These are phyloP conservation scores for Fraxinus ornus DNA, from an alignment of 305 asterid species.

Conservation along the genomic window DNA sequence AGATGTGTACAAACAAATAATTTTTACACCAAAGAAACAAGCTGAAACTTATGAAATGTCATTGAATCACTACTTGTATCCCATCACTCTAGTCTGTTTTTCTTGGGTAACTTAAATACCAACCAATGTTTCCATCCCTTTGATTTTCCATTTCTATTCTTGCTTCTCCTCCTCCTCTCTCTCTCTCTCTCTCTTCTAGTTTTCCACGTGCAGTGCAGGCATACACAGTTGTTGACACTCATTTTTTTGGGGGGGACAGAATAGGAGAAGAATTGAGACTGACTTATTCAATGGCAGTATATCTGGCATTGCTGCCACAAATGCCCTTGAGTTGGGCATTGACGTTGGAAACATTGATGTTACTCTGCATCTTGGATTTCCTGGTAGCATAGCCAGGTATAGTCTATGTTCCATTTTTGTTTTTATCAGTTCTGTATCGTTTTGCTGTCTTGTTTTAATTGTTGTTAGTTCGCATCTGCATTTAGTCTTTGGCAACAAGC, in stretches of 20 bases:
- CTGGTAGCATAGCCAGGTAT: conserved; percentile 96
- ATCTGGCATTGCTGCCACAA: conserved; percentile 92
- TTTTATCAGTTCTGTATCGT: conserved; percentile 16
- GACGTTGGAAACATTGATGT: conserved; percentile 97
- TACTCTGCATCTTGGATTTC: conserved; percentile 96
- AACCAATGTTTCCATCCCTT: neutral
- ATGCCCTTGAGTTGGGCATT: conserved; percentile 96
- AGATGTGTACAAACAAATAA: neutral
- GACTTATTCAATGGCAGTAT: conserved; percentile 71
- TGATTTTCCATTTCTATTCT: neutral
- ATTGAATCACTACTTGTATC: neutral
- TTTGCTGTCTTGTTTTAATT: conserved; percentile 19
- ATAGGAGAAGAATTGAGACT: conserved; percentile 84
- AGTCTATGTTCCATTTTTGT: conserved; percentile 16
- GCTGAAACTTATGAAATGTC: neutral
- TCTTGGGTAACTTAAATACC: neutral
- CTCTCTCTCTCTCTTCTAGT: neutral
- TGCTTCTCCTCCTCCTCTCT: neutral
- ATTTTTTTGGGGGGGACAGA: conserved; percentile 51
- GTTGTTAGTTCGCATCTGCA: conserved; percentile 21
- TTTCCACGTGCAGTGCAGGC: neutral
- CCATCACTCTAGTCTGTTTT: neutral
- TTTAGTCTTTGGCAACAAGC: conserved; percentile 95
- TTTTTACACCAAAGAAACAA: neutral
- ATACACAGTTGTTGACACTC: conserved; percentile 21